A percentile compares a stretch with the other conserved stretches of the same genome.
Evolutionary conservation across 495 filamentous ascomycete species (phyloP).

Genomic region (Podospora sp.): DNA sequence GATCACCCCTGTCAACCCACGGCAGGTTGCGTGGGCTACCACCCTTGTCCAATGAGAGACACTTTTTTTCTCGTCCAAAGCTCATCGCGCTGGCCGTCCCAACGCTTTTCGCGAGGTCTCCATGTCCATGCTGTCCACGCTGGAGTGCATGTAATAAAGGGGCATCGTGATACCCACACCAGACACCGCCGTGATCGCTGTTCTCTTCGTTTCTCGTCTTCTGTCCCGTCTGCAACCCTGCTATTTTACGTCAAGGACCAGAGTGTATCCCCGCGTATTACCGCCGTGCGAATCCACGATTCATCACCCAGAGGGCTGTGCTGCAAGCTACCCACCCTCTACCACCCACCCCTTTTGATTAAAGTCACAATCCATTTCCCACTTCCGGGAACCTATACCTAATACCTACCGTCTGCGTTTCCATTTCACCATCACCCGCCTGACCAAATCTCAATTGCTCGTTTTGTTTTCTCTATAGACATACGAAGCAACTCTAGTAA

Average conservation of each 20-base stretch:
- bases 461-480: background rate
- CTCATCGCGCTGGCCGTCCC: background rate
- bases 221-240: background rate
- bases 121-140: background rate
- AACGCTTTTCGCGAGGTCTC: background rate
- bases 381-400: background rate
- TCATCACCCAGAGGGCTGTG: background rate
- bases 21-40: background rate
- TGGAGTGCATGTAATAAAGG: slow-evolving; percentile 5
- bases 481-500: background rate
- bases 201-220: background rate
- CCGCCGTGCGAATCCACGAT: background rate
- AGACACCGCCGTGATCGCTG: background rate
- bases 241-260: background rate
- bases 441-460: background rate
- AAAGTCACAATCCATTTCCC: background rate
- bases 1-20: slow-evolving; percentile 3
- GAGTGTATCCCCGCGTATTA: background rate
- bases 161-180: slow-evolving; percentile 2
- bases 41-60: slow-evolving; percentile 13
- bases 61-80: slow-evolving; percentile 14
- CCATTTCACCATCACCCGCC: background rate
- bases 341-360: background rate
- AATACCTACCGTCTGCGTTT: background rate
- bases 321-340: background rate